phyloP scores from a whole-genome alignment of 2,329 filamentous ascomycete genomes.

The Colletotrichum sp. region DNA sequence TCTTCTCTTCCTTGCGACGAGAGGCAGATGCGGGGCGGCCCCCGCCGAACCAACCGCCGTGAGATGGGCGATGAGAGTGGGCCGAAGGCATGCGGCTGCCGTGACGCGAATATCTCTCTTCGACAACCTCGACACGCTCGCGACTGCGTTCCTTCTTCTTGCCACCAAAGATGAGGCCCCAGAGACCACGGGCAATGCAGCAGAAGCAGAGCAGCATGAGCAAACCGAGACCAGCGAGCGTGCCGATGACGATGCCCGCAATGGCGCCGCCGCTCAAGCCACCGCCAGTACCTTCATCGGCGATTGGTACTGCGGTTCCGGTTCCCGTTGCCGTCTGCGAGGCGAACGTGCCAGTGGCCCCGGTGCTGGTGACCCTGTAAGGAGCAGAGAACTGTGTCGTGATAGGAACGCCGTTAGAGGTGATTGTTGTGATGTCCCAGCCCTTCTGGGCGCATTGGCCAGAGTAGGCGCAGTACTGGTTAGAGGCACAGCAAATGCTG shows the following conservation, averaged over 20 bases:
- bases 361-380: constrained; percentile 59
- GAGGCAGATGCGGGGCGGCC: constrained; percentile 44
- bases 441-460: constrained; percentile 61
- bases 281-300: constrained; percentile 37
- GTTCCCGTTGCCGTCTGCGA: constrained; percentile 59
- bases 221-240: constrained; percentile 69
- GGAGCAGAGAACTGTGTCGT: constrained; percentile 61
- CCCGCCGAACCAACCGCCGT: constrained; percentile 61
- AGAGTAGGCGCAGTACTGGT: constrained; percentile 68
- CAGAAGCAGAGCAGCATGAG: constrained; percentile 77
- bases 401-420: constrained; percentile 48
- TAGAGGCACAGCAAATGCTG: constrained; percentile 71
- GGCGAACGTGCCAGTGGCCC: constrained; percentile 57
- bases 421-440: constrained; percentile 45
- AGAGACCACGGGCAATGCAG: constrained; percentile 70
- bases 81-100: constrained; percentile 45
- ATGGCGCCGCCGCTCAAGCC: constrained; percentile 75
- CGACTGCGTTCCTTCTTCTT: constrained; percentile 50
- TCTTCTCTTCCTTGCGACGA: constrained; percentile 52
- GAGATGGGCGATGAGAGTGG: constrained; percentile 55
- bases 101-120: constrained; percentile 65
- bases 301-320: constrained; percentile 48
- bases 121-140: constrained; percentile 64
- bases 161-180: constrained; percentile 68
- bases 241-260: constrained; percentile 80